A percentile compares a stretch with the other conserved stretches of the same genome.
Evolutionary conservation across 805 yeast species (phyloP).

Genomic region (Metschnikowia sp.): DNA sequence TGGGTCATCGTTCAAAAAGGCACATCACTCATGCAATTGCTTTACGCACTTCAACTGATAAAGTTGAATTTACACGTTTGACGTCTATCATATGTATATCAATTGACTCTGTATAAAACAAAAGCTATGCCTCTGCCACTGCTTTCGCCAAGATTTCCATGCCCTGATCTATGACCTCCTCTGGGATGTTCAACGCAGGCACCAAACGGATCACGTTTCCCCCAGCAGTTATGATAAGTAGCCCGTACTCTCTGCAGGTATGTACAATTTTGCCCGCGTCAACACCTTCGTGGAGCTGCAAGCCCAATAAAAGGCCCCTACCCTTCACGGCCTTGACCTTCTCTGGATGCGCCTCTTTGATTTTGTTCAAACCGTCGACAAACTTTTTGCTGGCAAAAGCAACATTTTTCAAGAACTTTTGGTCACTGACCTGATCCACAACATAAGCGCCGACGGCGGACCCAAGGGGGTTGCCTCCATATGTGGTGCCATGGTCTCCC

Average conservation of each 20-base stretch:
- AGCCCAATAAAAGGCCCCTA: conserved; percentile 81
- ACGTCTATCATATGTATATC: too few relatives aligned
- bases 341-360: conserved; percentile 56
- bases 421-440: conserved; percentile 59
- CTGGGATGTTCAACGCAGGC: conserved; percentile 84
- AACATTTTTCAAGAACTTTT: conserved; percentile 60
- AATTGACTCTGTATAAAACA: too few relatives aligned
- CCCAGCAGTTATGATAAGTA: conserved; percentile 88
- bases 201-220: conserved; percentile 86
- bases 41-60: too few relatives aligned
- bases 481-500: conserved; percentile 98
- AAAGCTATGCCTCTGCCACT: conserved; percentile 26
- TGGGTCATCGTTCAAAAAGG: too few relatives aligned
- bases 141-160: conserved; percentile 63
- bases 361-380: conserved; percentile 43
- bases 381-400: conserved; percentile 57
- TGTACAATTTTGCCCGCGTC: conserved; percentile 64
- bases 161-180: conserved; percentile 67
- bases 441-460: conserved; percentile 79
- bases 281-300: conserved; percentile 56
- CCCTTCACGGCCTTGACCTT: conserved; percentile 75
- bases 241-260: conserved; percentile 73
- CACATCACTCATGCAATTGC: too few relatives aligned
- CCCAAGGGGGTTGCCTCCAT: conserved; percentile 95
- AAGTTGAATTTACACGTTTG: too few relatives aligned